Conservation (phyloP, 31 red algal species). For the Asparagopsis taxiformis region DNA sequence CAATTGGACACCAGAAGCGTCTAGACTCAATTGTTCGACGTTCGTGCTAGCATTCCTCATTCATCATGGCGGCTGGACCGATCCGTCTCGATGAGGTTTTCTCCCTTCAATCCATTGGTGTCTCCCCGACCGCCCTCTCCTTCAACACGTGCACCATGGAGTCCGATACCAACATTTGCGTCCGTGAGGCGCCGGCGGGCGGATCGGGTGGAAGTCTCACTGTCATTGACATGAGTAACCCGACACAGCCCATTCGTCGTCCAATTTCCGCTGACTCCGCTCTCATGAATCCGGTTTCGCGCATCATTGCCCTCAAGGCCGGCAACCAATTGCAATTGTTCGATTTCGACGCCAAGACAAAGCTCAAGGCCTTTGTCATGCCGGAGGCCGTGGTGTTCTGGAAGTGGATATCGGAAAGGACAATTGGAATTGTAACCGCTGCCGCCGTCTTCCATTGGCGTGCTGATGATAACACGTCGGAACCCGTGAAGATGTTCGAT, state of each 20-base stretch:
- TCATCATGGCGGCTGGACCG: constrained; percentile 33
- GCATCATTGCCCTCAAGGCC: constrained; percentile 90
- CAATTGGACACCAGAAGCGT: too few relatives aligned
- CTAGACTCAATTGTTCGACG: too few relatives aligned
- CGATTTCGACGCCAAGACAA: constrained; percentile 89
- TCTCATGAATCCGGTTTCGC: constrained; percentile 90
- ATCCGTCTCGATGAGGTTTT: constrained; percentile 80
- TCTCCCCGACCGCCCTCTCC: constrained; percentile 74
- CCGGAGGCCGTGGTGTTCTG: constrained; percentile 90
- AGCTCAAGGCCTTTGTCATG: constrained; percentile 86
- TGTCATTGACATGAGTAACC: constrained; percentile 86
- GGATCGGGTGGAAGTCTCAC: constrained; percentile 70
- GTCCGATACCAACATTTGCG: constrained; percentile 91
- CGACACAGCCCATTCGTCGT: constrained; percentile 75
- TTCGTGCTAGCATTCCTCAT: too few relatives aligned
- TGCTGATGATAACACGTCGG: constrained; percentile 67
- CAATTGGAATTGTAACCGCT: constrained; percentile 87
- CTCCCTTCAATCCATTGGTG: constrained; percentile 75
- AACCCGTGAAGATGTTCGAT: constrained; percentile 94
- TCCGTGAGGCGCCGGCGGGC: constrained; percentile 77
- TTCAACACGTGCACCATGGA: constrained; percentile 97
- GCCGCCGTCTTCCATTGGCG: constrained; percentile 94
- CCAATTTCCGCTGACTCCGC: constrained; percentile 96
- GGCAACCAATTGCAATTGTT: constrained; percentile 95
- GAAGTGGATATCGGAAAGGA: constrained; percentile 89